Conservation (phyloP, 495 filamentous ascomycete genomes). For the Neurospora sp. region DNA sequence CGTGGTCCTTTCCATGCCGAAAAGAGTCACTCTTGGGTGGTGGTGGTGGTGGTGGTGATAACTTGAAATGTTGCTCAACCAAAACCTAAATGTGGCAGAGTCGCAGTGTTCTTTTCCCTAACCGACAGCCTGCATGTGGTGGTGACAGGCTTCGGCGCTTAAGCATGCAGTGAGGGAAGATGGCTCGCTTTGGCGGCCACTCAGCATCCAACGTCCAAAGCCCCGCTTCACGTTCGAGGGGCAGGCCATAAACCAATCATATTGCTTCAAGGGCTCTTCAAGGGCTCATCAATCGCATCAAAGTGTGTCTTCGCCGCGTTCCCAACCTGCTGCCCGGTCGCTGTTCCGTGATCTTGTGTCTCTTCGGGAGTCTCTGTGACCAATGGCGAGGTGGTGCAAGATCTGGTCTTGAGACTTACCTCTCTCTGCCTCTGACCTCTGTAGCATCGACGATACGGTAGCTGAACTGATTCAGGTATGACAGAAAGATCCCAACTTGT, state of each 20-base stretch:
- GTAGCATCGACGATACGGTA: neutral
- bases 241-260: constrained; percentile 11
- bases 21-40: neutral
- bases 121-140: constrained; percentile 24
- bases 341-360: neutral
- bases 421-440: neutral
- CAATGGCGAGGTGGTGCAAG: constrained; percentile 3
- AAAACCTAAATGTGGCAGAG: neutral
- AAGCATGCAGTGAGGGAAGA: constrained; percentile 11
- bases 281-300: neutral
- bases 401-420: neutral
- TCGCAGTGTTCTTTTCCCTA: neutral
- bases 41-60: neutral
- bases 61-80: neutral
- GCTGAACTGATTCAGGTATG: neutral
- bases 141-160: constrained; percentile 26
- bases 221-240: constrained; percentile 10
- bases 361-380: neutral
- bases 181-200: constrained; percentile 21
- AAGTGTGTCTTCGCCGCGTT: constrained; percentile 7
- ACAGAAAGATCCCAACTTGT: neutral
- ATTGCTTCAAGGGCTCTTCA: neutral
- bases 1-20: neutral
- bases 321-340: constrained; percentile 22
- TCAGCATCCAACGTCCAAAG: constrained; percentile 9